Evolutionary conservation across 23 red algal genomes (phyloP).

Genomic region (Agarophyton chilense): DNA sequence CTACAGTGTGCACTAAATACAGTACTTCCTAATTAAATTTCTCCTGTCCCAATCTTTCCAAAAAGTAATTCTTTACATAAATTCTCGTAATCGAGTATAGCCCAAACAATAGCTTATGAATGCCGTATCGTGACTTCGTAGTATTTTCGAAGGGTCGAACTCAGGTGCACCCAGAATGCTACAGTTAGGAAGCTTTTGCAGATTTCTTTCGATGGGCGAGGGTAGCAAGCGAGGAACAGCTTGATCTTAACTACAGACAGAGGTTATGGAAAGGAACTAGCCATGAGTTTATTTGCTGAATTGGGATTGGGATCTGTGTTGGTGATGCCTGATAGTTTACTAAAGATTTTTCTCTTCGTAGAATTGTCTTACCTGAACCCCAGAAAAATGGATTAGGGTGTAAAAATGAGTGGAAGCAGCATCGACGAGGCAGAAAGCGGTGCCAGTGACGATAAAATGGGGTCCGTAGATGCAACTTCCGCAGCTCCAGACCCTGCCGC

Average conservation of each 20-base stretch:
- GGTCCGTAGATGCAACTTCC: not conserved
- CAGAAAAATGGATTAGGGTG: not conserved
- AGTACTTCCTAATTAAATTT: too few species aligned
- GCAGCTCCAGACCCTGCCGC: not conserved
- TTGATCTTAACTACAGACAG: constrained; percentile 24
- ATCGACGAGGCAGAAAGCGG: not conserved
- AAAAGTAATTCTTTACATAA: too few species aligned
- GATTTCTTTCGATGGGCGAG: not conserved
- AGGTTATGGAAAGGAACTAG: constrained; percentile 12
- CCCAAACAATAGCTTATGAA: too few species aligned
- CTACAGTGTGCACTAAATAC: too few species aligned
- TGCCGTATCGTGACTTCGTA: too few species aligned
- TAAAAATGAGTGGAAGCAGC: not conserved
- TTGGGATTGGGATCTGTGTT: constrained; percentile 38
- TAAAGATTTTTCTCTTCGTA: constrained; percentile 17
- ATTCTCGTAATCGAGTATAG: too few species aligned
- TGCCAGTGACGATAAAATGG: not conserved
- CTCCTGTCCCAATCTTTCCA: too few species aligned
- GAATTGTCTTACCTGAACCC: not conserved
- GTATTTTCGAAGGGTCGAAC: too few species aligned
- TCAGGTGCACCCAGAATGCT: too few species aligned
- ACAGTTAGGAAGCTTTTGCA: constrained; percentile 22
- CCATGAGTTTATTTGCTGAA: constrained; percentile 3
- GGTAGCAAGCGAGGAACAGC: constrained; percentile 8
- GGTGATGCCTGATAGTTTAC: constrained; percentile 38